Base-by-base conservation (phyloP, 2,329 filamentous ascomycete genomes). In the Tetracladium maxilliforme region DNA sequence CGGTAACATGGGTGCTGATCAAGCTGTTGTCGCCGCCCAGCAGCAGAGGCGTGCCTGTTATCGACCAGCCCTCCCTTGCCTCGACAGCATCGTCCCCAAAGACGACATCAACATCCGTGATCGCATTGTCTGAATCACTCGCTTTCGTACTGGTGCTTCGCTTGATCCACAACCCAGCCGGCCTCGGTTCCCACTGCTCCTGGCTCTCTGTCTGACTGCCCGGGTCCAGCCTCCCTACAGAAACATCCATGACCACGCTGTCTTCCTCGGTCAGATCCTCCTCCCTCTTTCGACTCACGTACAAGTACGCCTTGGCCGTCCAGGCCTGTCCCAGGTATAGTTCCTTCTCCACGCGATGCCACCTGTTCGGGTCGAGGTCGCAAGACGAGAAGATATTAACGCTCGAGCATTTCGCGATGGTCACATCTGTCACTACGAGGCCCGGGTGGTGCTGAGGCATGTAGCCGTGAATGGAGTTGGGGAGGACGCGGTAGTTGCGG, bases 11-110 rank as follows among this genome's bases (percentile, higher is more conserved):
- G 13, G 81, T 71, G 34, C 77, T 72, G 14, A 74, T 71, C 7
- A 66, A 54, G 19, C 71, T 63, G 16, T 64, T 56, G 15, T 62
- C 58, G 5, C 64, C 63, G 35, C 80, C 70, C 30, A 94, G 54
- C 24, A 87, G 54, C 28, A 95, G 50, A 7, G 78, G 70, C 6
- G 70, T 79, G 30, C 80, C 76, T 25, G 71, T 72, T 21, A 94
- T 64, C 30, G 72, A 60, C 90, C 92, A 98, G 16, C 80, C 80
- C 3, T 74, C 68, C 29, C 90, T 71, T 5, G 83, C 86, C 45
- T 98, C 90, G 16, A 86, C 81, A 7, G 86, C 87, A 51, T 81
- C 73, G 6, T 71, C 57, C 14, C 74, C 71, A 41, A 79, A 79
- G 10, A 83, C 48, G 4, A 82, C 60, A 47, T 82, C 76, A 4